These are phyloP conservation scores for Pythium brachiatum DNA, from an alignment of 352 stramenopile genomes.

Conservation along the genomic window DNA sequence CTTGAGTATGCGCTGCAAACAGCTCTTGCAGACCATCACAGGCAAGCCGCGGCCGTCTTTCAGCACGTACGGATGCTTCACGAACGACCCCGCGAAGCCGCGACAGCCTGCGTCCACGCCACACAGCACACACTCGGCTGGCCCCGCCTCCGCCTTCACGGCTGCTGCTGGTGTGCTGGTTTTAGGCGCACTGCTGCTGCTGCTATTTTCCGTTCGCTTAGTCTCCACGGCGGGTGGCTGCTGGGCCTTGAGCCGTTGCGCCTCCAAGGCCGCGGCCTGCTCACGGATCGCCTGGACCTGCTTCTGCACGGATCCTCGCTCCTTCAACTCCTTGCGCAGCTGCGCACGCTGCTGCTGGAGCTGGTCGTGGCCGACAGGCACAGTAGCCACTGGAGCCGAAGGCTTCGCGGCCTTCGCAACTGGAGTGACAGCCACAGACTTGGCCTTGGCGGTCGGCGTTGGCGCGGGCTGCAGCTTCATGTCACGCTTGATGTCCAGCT, in stretches of 20 bases:
- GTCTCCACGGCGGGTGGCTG: conserved; percentile 4
- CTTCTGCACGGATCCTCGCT: conserved; percentile 1
- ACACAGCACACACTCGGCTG: conserved; percentile 45
- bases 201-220: conserved; percentile 16
- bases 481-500: conserved; percentile 47
- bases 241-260: not conserved
- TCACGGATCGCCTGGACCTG: conserved; percentile 17
- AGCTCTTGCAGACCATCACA: conserved; percentile 67
- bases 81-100: conserved; percentile 26
- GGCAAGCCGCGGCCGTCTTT: conserved; percentile 53
- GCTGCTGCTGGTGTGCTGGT: no score
- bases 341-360: conserved; percentile 14
- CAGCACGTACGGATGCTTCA: conserved; percentile 72
- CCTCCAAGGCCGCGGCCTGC: conserved; percentile 13
- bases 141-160: not conserved
- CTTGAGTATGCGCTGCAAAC: conserved; percentile 51
- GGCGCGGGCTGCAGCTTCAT: conserved; percentile 6
- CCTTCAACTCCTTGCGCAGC: conserved; percentile 12
- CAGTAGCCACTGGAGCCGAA: not conserved
- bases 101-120: conserved; percentile 26
- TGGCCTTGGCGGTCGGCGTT: not conserved
- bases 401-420: not conserved
- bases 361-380: conserved; percentile 19
- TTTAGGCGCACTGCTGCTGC: not conserved
- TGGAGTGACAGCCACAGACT: not conserved